A percentile compares a stretch with the other conserved stretches of the same genome.
These are phyloP conservation scores for Dothiorella sarmentorum DNA, from an alignment of 2,329 filamentous ascomycete genomes.

Conservation along the genomic window DNA sequence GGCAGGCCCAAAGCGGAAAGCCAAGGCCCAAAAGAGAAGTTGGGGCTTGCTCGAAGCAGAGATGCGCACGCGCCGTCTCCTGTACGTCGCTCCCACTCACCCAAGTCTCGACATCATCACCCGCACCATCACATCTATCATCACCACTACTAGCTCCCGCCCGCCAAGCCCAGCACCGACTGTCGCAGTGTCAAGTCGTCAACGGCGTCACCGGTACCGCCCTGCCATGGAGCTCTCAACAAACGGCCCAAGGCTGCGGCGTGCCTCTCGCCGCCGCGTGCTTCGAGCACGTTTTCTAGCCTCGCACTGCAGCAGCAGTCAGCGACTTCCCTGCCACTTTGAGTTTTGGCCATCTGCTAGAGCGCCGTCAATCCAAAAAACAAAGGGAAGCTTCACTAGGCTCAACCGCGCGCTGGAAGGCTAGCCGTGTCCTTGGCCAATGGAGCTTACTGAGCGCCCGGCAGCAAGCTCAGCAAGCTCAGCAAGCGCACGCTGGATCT, in stretches of 20 bases:
- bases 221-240: too few relatives aligned
- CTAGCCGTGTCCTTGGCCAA: neutral
- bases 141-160: neutral
- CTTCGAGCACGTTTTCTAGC: neutral
- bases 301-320: neutral
- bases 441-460: conserved; percentile 4
- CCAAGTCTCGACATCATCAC: neutral
- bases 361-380: neutral
- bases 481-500: neutral
- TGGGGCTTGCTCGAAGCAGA: too few relatives aligned
- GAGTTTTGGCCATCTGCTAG: neutral
- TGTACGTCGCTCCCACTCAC: neutral
- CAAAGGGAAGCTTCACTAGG: too few relatives aligned
- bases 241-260: too few relatives aligned
- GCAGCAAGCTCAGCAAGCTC: conserved; percentile 2
- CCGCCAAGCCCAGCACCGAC: neutral
- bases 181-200: neutral
- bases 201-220: too few relatives aligned
- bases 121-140: neutral
- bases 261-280: neutral
- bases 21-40: too few relatives aligned
- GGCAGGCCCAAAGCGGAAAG: too few relatives aligned
- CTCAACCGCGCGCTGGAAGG: too few relatives aligned
- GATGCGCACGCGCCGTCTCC: neutral
- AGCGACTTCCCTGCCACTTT: neutral